Base-by-base conservation (phyloP, 805 yeast species). In the Kazachstania viticola region DNA sequence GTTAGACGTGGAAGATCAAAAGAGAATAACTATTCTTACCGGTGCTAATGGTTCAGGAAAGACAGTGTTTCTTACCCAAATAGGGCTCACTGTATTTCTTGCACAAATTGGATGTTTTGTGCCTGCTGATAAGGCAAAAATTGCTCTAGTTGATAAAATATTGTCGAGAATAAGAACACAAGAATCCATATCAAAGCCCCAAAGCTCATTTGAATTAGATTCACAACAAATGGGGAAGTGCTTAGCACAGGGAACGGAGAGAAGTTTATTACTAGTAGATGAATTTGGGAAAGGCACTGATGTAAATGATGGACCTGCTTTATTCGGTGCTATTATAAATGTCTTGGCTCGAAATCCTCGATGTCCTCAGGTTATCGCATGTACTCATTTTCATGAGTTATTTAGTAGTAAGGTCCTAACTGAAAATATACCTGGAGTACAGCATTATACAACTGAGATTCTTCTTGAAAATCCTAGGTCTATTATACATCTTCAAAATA, bases 221-320 rank as follows among this genome's bases (percentile, higher is more conserved):
- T 41, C 61, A 8, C 56, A 49, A 27, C 70, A 58, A 50, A 59
- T 72, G 48, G 54, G 52, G 35, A 62, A 57, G 41, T 63, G 69
- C 30, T 38, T 69, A 14, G 49, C 60, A 4, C 38, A 64, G 31
- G 40, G 55, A 17, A 65, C 72, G 0, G 44, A 49, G 1, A 54
- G 45, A 27, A 66, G 72, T 9, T 38, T 73, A 17, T 38, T 73
- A 2, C 45, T 72, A 5, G 55, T 72, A 17, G 74, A 71, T 45
- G 75, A 70, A 36, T 69, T 65, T 47, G 76, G 75, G 0, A 67
- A 68, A 37, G 75, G 75, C 0, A 69, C 71, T 1, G 70, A 66
- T 41, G 39, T 60, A 0, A 41, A 58, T 9, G 69, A 67, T 32
- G 72, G 72, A 0, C 68, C 69, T 0, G 54, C 69, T 1, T 33